These are phyloP conservation scores for Danielozyma ontarioensis DNA, from an alignment of 805 yeast genomes.

Conservation along the genomic window DNA sequence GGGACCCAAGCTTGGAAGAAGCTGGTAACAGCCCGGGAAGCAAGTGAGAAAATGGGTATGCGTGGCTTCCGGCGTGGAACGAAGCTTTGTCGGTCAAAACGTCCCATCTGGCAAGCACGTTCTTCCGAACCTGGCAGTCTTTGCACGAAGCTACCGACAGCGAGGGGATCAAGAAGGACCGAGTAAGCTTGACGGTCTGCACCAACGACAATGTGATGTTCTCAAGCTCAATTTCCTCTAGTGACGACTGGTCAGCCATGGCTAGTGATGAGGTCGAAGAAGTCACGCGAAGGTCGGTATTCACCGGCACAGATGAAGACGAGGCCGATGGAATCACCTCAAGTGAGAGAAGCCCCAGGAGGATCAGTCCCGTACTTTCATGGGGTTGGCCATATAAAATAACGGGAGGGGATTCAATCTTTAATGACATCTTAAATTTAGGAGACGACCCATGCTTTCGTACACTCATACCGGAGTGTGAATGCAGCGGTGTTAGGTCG, in stretches of 20 bases:
- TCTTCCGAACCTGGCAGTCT: constrained; percentile 50
- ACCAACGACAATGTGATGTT: constrained; percentile 60
- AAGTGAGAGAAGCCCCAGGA: constrained; percentile 72
- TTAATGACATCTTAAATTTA: constrained; percentile 48
- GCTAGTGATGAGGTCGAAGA: constrained; percentile 4
- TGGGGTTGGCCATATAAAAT: constrained; percentile 73
- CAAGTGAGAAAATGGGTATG: constrained; percentile 87
- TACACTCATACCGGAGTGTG: too few relatives aligned
- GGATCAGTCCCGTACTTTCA: constrained; percentile 79
- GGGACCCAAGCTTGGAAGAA: constrained; percentile 57
- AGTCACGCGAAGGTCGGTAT: constrained; percentile 6
- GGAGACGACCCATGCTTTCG: constrained; percentile 14
- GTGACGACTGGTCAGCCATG: constrained; percentile 7
- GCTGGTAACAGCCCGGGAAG: constrained; percentile 88
- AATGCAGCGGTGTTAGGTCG: constrained; percentile 3
- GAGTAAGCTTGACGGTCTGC: constrained; percentile 64
- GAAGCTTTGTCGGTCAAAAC: constrained; percentile 55
- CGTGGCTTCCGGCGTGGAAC: constrained; percentile 68
- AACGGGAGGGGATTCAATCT: constrained; percentile 87
- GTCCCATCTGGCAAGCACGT: constrained; percentile 83
- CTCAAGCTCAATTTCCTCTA: constrained; percentile 46
- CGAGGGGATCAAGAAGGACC: constrained; percentile 60
- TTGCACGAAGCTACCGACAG: constrained; percentile 46
- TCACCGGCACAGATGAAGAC: constrained; percentile 1
- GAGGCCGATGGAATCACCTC: constrained; percentile 11